These are phyloP conservation scores for Syzygium aqueum DNA, from an alignment of 345 rosid genomes.

Conservation along the genomic window DNA sequence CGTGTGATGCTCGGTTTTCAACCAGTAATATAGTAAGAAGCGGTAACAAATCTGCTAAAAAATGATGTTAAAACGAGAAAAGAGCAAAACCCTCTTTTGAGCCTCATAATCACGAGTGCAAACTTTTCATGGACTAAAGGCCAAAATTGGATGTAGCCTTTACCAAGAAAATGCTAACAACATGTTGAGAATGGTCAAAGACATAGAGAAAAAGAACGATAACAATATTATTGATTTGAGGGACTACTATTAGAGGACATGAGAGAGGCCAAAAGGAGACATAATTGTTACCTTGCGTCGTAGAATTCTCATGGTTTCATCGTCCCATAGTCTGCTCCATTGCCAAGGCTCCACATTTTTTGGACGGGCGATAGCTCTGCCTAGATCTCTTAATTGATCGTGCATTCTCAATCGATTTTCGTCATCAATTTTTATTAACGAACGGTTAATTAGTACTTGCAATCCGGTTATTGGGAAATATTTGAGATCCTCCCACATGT, in stretches of 20 bases:
- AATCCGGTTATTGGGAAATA: background rate
- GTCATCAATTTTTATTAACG: background rate
- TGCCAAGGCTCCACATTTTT: fast-evolving
- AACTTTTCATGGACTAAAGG: background rate
- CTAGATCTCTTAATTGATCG: background rate
- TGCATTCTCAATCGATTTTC: background rate
- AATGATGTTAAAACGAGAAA: background rate
- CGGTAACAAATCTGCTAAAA: background rate
- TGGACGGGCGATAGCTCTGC: background rate
- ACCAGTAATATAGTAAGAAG: background rate
- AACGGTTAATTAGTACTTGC: background rate
- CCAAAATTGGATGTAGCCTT: background rate
- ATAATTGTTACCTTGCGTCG: background rate
- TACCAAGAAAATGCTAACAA: background rate
- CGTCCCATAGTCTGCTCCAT: background rate
- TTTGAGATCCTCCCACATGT: background rate
- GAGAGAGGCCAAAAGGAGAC: background rate
- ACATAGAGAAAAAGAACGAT: fast-evolving
- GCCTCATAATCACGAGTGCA: background rate
- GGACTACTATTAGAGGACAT: background rate
- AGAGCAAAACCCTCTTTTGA: fast-evolving
- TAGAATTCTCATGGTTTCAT: background rate
- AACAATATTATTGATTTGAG: fast-evolving
- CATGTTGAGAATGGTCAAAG: background rate
- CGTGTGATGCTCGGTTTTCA: background rate